phyloP scores from a whole-genome alignment of 495 filamentous ascomycete genomes.

The Margaritispora aquatica region DNA sequence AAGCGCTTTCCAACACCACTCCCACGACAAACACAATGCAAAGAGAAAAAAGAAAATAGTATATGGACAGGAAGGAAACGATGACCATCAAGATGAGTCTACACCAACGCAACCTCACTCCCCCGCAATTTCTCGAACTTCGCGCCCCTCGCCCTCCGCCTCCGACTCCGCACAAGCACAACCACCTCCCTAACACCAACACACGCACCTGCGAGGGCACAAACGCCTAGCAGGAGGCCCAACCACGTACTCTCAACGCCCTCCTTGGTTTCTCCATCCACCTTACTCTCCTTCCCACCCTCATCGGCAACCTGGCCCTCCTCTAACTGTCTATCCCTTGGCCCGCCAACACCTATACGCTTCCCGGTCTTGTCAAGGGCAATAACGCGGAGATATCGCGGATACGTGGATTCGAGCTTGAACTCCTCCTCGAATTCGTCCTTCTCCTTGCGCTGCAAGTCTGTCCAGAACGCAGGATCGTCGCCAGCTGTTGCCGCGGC shows the following conservation, averaged over 20 bases:
- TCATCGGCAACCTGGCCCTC: not conserved
- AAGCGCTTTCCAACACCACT: not conserved
- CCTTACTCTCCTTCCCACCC: no score
- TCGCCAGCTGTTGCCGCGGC: conserved; percentile 15
- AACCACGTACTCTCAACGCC: not conserved
- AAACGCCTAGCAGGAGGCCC: not conserved
- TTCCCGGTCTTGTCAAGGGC: not conserved
- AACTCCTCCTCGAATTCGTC: conserved; percentile 31
- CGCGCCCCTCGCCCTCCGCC: not conserved
- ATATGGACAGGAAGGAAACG: no score
- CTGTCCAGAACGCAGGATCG: conserved; percentile 25
- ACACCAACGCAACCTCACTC: not conserved
- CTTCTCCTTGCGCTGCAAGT: conserved; percentile 17
- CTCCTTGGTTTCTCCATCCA: no score
- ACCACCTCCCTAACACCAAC: not conserved
- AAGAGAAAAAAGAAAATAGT: no score
- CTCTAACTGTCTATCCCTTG: not conserved
- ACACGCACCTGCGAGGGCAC: not conserved
- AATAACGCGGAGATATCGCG: not conserved
- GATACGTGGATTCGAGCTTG: not conserved
- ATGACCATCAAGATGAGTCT: not conserved
- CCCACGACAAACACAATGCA: no score
- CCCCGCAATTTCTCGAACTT: not conserved
- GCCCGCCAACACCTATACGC: not conserved
- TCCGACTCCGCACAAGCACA: not conserved